Percentiles rank a stretch among this genome's conserved stretches.
These are phyloP conservation scores for Cercospora sp. DNA, from an alignment of 2,329 filamentous ascomycete genomes.

Conservation along the genomic window DNA sequence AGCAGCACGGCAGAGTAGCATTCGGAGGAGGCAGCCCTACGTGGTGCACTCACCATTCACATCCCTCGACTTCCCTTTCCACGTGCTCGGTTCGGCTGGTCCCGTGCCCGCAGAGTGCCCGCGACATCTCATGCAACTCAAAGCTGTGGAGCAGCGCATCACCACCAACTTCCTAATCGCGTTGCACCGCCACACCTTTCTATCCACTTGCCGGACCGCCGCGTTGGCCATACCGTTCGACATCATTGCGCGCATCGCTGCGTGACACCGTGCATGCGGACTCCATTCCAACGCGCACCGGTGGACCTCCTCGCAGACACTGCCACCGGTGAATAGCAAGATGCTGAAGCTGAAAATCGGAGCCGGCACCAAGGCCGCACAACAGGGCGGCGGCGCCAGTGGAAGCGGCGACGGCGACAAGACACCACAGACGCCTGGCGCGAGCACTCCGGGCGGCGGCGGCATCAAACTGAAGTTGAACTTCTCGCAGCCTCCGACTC, in stretches of 20 bases:
- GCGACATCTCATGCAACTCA: too few species aligned
- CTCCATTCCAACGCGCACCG: conserved; percentile 1
- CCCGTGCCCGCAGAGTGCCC: background rate
- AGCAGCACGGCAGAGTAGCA: background rate
- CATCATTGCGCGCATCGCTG: background rate
- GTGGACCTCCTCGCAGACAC: background rate
- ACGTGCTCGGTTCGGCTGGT: too few species aligned
- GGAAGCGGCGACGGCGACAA: background rate
- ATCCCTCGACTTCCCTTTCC: background rate
- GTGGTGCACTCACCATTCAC: background rate
- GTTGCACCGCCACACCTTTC: background rate
- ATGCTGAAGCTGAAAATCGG: conserved; percentile 31
- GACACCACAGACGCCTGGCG: conserved; percentile 15
- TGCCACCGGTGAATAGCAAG: conserved; percentile 1
- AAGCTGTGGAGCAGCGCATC: background rate
- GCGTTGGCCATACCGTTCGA: background rate
- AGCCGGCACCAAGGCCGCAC: conserved; percentile 14
- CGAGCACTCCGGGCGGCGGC: conserved; percentile 17
- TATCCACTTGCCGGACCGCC: background rate
- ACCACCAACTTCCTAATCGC: background rate
- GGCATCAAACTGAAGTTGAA: conserved; percentile 32
- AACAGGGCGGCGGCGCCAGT: conserved; percentile 1
- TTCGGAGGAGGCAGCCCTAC: background rate
- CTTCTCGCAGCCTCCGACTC: conserved; percentile 31
- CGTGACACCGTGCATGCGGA: conserved; percentile 6